Conservation (phyloP, 495 filamentous ascomycete genomes). For the Penicillium nucicola region DNA sequence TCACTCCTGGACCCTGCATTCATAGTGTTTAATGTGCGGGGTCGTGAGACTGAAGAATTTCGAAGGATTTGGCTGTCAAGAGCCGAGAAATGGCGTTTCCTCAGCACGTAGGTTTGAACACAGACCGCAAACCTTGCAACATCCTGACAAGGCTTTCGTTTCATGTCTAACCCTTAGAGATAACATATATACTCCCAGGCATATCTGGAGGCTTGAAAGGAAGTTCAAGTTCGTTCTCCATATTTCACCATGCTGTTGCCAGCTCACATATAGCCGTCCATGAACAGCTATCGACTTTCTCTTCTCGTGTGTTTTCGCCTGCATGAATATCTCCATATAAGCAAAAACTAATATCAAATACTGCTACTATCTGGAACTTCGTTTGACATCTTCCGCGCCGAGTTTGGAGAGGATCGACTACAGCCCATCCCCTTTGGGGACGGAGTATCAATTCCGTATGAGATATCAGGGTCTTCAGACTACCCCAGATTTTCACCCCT, state of each 20-base stretch:
- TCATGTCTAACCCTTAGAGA: too few relatives aligned
- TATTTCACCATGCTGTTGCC: too few relatives aligned
- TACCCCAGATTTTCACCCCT: not conserved
- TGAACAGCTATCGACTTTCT: too few relatives aligned
- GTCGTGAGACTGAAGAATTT: not conserved
- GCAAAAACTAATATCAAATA: too few relatives aligned
- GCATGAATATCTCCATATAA: too few relatives aligned
- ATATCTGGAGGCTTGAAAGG: not conserved
- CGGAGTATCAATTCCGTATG: constrained; percentile 12
- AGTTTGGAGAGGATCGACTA: constrained; percentile 12
- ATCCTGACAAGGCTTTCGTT: too few relatives aligned
- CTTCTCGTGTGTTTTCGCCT: too few relatives aligned
- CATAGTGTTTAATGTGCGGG: not conserved
- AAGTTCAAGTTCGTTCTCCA: not conserved
- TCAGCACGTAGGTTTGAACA: too few relatives aligned
- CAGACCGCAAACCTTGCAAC: too few relatives aligned
- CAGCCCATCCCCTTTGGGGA: constrained; percentile 9
- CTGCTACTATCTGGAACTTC: too few relatives aligned
- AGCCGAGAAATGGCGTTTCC: not conserved
- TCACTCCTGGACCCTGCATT: not conserved
- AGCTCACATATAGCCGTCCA: too few relatives aligned
- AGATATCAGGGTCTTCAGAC: constrained; percentile 1
- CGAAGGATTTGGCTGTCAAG: not conserved
- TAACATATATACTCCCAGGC: too few relatives aligned
- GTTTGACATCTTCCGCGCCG: not conserved